These are phyloP conservation scores for Triticum timopheevii DNA, from an alignment of 176 grass and related monocot genomes.

Conservation along the genomic window DNA sequence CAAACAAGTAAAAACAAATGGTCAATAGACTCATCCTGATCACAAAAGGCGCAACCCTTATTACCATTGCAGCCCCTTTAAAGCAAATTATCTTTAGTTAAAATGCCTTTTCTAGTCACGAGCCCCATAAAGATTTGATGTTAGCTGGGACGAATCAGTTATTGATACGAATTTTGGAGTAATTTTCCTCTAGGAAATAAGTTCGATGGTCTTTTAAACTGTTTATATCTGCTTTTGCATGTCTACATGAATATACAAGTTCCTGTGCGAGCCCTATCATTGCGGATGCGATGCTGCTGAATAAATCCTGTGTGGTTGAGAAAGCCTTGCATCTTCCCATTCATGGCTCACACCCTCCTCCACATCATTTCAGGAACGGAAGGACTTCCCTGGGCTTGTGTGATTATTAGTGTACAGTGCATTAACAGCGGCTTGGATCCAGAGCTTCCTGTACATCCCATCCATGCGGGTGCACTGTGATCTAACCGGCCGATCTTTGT, in stretches of 20 bases:
- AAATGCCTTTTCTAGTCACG: too few species aligned
- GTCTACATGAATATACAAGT: not conserved
- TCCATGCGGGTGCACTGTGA: not conserved
- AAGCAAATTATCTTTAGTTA: too few species aligned
- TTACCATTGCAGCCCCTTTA: too few species aligned
- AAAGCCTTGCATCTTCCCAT: not conserved
- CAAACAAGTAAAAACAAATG: too few species aligned
- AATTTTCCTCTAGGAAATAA: not conserved
- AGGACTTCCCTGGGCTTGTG: not conserved
- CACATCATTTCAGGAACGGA: not conserved
- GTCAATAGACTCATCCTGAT: too few species aligned
- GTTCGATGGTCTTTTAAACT: not conserved
- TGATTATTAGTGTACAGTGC: not conserved
- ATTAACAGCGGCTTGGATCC: not conserved
- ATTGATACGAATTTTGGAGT: not conserved
- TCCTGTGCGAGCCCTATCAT: not conserved
- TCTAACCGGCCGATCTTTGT: conserved; percentile 23
- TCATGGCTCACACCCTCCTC: conserved; percentile 9
- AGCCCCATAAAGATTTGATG: too few species aligned
- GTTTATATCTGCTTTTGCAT: not conserved
- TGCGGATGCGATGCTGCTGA: not conserved
- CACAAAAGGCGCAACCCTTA: too few species aligned
- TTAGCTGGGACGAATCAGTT: not conserved
- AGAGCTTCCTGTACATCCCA: not conserved
- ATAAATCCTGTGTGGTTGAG: not conserved